Base-by-base conservation (phyloP, 2,329 filamentous ascomycete species). In the Claviceps monticola region DNA sequence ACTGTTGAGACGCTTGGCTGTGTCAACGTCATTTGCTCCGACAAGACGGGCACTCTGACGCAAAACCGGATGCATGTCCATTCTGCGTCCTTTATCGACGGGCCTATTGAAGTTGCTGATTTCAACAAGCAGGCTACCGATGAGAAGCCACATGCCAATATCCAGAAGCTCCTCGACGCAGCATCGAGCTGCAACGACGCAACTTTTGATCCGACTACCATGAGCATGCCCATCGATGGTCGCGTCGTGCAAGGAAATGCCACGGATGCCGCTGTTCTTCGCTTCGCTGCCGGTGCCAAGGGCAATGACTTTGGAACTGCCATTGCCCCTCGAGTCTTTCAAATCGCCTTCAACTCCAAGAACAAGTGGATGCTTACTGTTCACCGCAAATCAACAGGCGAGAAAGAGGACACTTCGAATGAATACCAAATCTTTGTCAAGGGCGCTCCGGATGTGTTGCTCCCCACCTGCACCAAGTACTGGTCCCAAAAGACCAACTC, bases 361-460 rank as follows among this genome's bases (percentile, higher is more conserved):
- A 74, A 72, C 57, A 75, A 75, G 52, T 74, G 67, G 63, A 73
- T 74, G 69, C 62, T 74, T n/a, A 70, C 67, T 0, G 58, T 66
- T n/a, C 66, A 64, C 46, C 54, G 57, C 26, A 55, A 65, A 13
- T 55, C 60, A 13, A 56, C 56, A 5, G 2, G 1, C 5, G 53
- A 61, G 14, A 9, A 9, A 7, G 65, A 64, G 44, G 52, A 58
- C 1, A 51, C 54, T 1, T 45, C 52, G 13, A 58, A 55, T 8
- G 46, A 60, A 11, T 73, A 71, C 50, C 66, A 71, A 29, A 63
- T 75, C 5, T 72, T 73, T 53, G 68, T 78, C 57, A 78, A 78
- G 61, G 75, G 75, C 36, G 75, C 75, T 0, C 75, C 75, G 0
- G 75, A 78, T 56, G 74, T 78, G 17, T 64, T 78, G 0, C 56